Evolutionary conservation across 495 filamentous ascomycete genomes (phyloP).

Genomic region (Xylaria scruposa): DNA sequence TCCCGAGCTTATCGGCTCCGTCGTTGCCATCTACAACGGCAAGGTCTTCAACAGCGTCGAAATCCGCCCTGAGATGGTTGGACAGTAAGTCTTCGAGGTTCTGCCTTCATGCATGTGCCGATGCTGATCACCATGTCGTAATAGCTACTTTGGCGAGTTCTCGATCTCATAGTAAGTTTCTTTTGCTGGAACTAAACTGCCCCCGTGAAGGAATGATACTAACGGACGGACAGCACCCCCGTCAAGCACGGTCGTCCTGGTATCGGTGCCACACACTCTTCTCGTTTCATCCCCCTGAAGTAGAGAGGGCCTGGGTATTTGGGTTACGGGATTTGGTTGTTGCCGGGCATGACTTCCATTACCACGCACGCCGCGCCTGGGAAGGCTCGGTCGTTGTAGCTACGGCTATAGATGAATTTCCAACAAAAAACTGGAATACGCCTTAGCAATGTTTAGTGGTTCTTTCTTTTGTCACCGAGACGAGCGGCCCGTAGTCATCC

Average conservation of each 20-base stretch:
- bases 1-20: conserved; percentile 98
- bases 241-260: conserved; percentile 99
- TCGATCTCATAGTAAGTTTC: conserved; percentile 95
- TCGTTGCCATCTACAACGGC: conserved; percentile 98
- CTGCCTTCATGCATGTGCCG: neutral
- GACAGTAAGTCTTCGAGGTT: conserved; percentile 56
- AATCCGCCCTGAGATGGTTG: conserved; percentile 99
- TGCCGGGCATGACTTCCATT: conserved; percentile 23
- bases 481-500: conserved; percentile 15
- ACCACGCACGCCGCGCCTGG: conserved; percentile 13
- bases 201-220: neutral
- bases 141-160: conserved; percentile 93
- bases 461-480: conserved; percentile 22
- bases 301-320: conserved; percentile 60
- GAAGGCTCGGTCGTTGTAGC: conserved; percentile 22
- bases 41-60: conserved; percentile 99
- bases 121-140: conserved; percentile 15
- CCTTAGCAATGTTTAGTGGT: conserved; percentile 26
- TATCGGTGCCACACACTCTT: conserved; percentile 99
- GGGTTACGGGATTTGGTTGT: conserved; percentile 24
- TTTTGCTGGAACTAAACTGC: neutral
- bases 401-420: conserved; percentile 29
- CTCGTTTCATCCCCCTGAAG: conserved; percentile 99
- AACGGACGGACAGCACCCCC: conserved; percentile 77
- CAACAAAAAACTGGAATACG: conserved; percentile 17